Percentiles rank a stretch among this genome's conserved stretches.
Evolutionary conservation across 2,329 filamentous ascomycete genomes (phyloP).

Genomic region (Penicillium paneum): DNA sequence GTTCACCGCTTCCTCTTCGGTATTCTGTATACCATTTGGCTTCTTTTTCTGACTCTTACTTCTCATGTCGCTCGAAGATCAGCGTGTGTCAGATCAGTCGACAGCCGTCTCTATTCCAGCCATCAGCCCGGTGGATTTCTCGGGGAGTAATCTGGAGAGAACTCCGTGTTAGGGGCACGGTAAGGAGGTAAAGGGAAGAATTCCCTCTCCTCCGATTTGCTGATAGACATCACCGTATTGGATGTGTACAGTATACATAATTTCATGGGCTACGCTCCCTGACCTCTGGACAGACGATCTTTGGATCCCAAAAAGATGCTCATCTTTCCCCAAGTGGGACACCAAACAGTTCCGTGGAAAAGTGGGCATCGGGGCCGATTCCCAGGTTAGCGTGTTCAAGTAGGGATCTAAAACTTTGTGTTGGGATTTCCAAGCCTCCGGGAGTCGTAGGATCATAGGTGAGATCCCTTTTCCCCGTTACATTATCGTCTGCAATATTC

Average conservation of each 20-base stretch:
- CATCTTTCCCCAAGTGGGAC: conserved; percentile 4
- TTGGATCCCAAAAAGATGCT: background rate
- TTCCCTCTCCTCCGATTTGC: conserved; percentile 16
- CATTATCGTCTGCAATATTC: background rate
- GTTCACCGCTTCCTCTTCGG: background rate
- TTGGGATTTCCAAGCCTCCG: background rate
- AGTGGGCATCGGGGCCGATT: background rate
- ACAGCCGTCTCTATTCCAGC: conserved; percentile 1
- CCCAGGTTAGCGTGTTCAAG: background rate
- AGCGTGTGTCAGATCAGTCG: conserved; percentile 9
- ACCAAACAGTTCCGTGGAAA: background rate
- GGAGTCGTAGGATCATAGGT: background rate
- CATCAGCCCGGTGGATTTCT: background rate
- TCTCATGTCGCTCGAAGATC: conserved; percentile 1
- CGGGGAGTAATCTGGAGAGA: conserved; percentile 6
- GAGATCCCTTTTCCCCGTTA: background rate
- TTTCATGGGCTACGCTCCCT: background rate
- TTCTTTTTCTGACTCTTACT: background rate
- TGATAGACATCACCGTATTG: background rate
- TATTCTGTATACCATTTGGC: background rate
- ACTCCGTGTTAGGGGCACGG: conserved; percentile 4
- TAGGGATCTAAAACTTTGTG: conserved; percentile 4
- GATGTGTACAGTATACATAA: background rate
- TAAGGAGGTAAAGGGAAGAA: conserved; percentile 3
- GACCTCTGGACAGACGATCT: conserved; percentile 3